These are phyloP conservation scores for Alternaria brassicae DNA, from an alignment of 2,329 filamentous ascomycete genomes.

Conservation along the genomic window DNA sequence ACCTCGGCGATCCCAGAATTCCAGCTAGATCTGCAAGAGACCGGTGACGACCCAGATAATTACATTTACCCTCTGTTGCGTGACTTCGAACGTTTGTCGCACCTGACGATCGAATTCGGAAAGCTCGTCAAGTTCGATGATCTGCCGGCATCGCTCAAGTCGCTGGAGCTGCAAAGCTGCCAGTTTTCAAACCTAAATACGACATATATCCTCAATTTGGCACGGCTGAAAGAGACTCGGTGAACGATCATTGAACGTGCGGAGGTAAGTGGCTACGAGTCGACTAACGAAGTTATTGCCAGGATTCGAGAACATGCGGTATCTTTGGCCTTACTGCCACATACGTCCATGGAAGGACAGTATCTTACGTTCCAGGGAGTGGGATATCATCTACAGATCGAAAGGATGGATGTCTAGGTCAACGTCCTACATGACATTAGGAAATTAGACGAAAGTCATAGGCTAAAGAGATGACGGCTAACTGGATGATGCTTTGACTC, in stretches of 20 bases:
- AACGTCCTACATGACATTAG: neutral
- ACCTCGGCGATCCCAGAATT: neutral
- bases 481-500: neutral
- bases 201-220: neutral
- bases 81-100: neutral
- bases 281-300: neutral
- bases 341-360: neutral
- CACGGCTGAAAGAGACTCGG: neutral
- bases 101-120: conserved; percentile 2
- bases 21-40: neutral
- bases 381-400: neutral
- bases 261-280: neutral
- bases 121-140: neutral
- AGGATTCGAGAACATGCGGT: neutral
- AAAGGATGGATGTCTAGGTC: neutral
- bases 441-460: neutral
- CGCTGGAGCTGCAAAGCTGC: neutral
- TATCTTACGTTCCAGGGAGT: neutral
- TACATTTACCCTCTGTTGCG: neutral
- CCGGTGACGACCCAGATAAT: neutral
- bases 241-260: conserved; percentile 4
- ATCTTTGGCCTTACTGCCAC: neutral
- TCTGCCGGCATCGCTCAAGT: neutral
- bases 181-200: neutral
- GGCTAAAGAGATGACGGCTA: neutral